These are phyloP conservation scores for Pythium grandisporangium DNA, from an alignment of 352 stramenopile species.

Conservation along the genomic window DNA sequence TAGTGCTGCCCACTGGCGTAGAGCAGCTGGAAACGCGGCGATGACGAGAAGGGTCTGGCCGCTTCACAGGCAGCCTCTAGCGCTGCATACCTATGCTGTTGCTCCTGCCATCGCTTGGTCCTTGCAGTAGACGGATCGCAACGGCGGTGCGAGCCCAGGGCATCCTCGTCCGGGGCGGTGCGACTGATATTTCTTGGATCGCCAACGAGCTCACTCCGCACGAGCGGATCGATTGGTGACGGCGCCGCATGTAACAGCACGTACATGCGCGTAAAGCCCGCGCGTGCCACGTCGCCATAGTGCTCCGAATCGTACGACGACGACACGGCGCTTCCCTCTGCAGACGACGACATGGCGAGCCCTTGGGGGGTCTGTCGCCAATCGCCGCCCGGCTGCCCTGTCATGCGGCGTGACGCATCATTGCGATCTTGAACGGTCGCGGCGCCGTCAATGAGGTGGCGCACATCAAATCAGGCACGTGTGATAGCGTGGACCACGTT, in stretches of 20 bases:
- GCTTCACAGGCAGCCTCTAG: constrained; percentile 4
- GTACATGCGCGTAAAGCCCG: constrained; percentile 61
- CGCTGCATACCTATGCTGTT: constrained; percentile 4
- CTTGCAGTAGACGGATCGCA: no score
- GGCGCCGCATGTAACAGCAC: constrained; percentile 24
- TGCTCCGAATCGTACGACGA: constrained; percentile 51
- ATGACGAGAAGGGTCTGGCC: no score
- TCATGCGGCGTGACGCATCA: no score
- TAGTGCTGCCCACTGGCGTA: constrained; percentile 51
- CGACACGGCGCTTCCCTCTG: constrained; percentile 11
- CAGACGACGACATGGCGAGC: constrained; percentile 14
- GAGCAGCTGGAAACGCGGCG: constrained; percentile 33
- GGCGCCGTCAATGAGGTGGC: no score
- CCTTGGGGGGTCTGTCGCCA: no score
- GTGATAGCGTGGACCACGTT: no score
- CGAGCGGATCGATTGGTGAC: constrained; percentile 15
- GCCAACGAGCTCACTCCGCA: no score
- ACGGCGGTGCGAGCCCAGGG: constrained; percentile 5
- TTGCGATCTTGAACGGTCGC: no score
- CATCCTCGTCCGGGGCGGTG: neutral
- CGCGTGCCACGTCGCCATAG: constrained; percentile 37
- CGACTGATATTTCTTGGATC: constrained; percentile 14
- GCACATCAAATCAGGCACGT: no score
- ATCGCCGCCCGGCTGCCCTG: no score
- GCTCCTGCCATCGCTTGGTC: neutral